Evolutionary conservation across 768 basidiomycete species (phyloP), one percentile per base, ranked within the genome.

Genomic region (Cyathus striatus): DNA sequence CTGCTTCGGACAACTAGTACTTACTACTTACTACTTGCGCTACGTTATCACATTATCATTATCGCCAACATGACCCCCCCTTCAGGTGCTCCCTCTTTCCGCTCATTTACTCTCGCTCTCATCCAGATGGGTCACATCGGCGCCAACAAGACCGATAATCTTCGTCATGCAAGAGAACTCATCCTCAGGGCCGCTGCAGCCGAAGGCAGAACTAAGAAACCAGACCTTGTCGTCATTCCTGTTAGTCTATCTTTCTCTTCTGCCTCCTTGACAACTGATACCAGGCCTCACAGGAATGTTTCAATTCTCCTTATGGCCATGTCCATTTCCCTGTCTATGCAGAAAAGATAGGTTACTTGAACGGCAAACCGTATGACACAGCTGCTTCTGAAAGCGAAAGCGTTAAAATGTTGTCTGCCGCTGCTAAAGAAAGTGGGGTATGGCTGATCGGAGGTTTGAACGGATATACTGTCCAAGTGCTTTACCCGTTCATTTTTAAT

Each of bases 381-480:
- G 57, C 61, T 0, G 63, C 65, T 37, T 77, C 78, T 24, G 54
- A 66, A 51, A 91, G 90, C 49, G 84, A 87, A 56, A 89, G 82
- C 40, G 78, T 97, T 42, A 81, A 72, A 60, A 83, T 87, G 76
- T 75, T 99, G 39, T 89, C 90, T 25, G 67, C 72, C 23, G 80
- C 76, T 39, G 96, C 96, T 0, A 90, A 81, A 59, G 78, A 89
- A 57, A 69, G 78, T 23, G 76, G 72, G 5, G 71, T 83, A 10
- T 98, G 94, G 94, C 66, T 99, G n/a, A 78, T 99, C 52, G 96
- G 94, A 63, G 96, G 95, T 85, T 54, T 43, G 53, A 30, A 36
- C 13, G 10, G 40, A 20, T 4, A 10, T 37, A 6, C 10, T 20
- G 21, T 10, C 14, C 24, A 6, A 23, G 6, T 7, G 14, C 20